A percentile compares a stretch with the other conserved stretches of the same genome.
Conservation (phyloP, 495 filamentous ascomycete genomes). For the Penicillium canariense region DNA sequence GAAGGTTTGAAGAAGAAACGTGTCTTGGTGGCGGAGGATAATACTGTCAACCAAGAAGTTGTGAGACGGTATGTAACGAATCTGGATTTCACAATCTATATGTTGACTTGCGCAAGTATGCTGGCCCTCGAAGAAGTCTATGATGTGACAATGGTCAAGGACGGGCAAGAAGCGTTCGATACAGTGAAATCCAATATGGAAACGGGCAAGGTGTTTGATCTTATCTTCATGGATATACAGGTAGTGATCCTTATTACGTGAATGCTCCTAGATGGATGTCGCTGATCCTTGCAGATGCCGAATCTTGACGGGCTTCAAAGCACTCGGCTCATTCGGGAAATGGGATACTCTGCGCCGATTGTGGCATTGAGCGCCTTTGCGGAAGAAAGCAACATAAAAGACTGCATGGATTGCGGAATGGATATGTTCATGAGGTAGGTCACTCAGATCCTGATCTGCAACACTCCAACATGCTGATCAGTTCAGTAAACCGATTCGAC, state of each 20-base stretch:
- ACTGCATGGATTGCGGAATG: slow-evolving; percentile 77
- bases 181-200: slow-evolving; percentile 81
- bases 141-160: slow-evolving; percentile 76
- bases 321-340: slow-evolving; percentile 79
- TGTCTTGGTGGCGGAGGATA: slow-evolving; percentile 92
- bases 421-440: slow-evolving; percentile 59
- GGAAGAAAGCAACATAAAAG: slow-evolving; percentile 84
- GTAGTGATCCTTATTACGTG: too few relatives aligned
- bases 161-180: slow-evolving; percentile 87
- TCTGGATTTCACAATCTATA: background rate
- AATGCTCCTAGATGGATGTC: background rate
- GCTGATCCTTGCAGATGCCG: slow-evolving; percentile 63
- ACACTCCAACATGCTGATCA: background rate
- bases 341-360: slow-evolving; percentile 86
- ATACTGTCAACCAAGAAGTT: slow-evolving; percentile 92
- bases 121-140: slow-evolving; percentile 67
- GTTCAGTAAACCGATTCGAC: slow-evolving; percentile 71
- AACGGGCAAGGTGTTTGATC: slow-evolving; percentile 64
- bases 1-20: slow-evolving; percentile 56
- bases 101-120: slow-evolving; percentile 41
- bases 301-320: slow-evolving; percentile 87
- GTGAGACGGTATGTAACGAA: slow-evolving; percentile 52
- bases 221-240: slow-evolving; percentile 91
- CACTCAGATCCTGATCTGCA: background rate
- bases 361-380: slow-evolving; percentile 89